Base-by-base conservation (phyloP, 2,329 filamentous ascomycete species). In the Aspergillus calidoustus region DNA sequence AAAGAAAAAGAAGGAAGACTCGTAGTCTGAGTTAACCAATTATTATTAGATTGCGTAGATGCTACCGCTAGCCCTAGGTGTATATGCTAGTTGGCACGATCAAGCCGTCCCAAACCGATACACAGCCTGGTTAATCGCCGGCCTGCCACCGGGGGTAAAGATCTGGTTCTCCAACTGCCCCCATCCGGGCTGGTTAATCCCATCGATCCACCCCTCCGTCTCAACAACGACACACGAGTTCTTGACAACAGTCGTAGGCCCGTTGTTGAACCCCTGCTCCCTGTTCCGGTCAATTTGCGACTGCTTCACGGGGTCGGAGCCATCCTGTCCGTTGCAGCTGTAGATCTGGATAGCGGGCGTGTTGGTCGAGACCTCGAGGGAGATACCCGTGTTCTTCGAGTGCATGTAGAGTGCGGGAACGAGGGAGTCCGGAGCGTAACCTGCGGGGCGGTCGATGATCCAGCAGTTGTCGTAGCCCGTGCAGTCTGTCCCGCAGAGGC, bases 201-300 rank as follows among this genome's bases (percentile, higher is more conserved):
- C 93, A 74, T 96, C 93, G 72, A 97, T 96, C 86, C 88, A 97
- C 76, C 95, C 93, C 82, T 97, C 87, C 13, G 95, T 91, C 80
- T 97, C 94, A 77, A 97, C 85, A 53, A 97, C 94, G 28, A 97
- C 73, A 77, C 94, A 97, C 34, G 92, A 93, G 72, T 93, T 92
- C 81, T 93, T 64, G 74, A 82, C 68, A 74, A 85, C 69, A 80
- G 75, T 69, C 74, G 72, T 75, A 66, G 72, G 80, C 67, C 76
- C 69, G 9, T 79, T 74, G 11, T 78, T 74, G 46, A 83, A 80
- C n/a, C 81, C 81, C 66, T 83, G 82, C n/a, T 82, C 82, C 79
- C 84, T 83, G 60, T 85, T 87, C 22, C 85, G 82, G 57, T 80
- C 75, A 54, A 73, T 74, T 71, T 76, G 78, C 19, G 76, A 80